Conservation (phyloP, 23 red algal species). For the Cyanidiococcus yangmingshanensis region DNA sequence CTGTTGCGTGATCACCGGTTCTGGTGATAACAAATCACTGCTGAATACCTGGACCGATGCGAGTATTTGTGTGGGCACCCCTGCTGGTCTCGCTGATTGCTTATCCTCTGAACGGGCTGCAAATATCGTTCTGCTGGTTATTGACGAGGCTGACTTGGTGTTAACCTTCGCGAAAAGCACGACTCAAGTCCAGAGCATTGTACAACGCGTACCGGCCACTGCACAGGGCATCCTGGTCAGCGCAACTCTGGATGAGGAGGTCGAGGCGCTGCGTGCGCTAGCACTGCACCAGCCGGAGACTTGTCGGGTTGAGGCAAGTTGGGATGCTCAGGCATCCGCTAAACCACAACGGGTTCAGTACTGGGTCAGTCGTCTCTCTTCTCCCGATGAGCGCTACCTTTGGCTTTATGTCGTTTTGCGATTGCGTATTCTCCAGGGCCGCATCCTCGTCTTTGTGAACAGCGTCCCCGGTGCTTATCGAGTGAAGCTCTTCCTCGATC, state of each 20-base stretch:
- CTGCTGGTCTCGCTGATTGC: conserved; percentile 29
- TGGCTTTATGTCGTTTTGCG: conserved; percentile 66
- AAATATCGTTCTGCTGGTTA: conserved; percentile 50
- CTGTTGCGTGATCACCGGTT: neutral
- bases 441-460: conserved; percentile 81
- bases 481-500: conserved; percentile 91
- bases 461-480: conserved; percentile 63
- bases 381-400: conserved; percentile 54
- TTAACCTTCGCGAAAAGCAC: conserved; percentile 56
- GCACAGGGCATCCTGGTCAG: conserved; percentile 85
- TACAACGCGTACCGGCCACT: conserved; percentile 15
- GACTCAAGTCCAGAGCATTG: conserved; percentile 35
- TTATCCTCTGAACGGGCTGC: neutral
- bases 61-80: conserved; percentile 75
- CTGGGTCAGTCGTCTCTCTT: conserved; percentile 41
- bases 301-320: conserved; percentile 48
- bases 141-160: conserved; percentile 98
- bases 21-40: neutral
- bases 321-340: conserved; percentile 18
- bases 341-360: conserved; percentile 37
- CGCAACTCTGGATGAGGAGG: conserved; percentile 77
- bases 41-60: conserved; percentile 21
- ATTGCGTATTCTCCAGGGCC: conserved; percentile 64
- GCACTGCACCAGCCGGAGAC: conserved; percentile 52
- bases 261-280: conserved; percentile 52